Evolutionary conservation across 1,284 basidiomycete species (phyloP), one percentile per base, ranked within the genome.

Genomic region (Chalciporus piperatoides): DNA sequence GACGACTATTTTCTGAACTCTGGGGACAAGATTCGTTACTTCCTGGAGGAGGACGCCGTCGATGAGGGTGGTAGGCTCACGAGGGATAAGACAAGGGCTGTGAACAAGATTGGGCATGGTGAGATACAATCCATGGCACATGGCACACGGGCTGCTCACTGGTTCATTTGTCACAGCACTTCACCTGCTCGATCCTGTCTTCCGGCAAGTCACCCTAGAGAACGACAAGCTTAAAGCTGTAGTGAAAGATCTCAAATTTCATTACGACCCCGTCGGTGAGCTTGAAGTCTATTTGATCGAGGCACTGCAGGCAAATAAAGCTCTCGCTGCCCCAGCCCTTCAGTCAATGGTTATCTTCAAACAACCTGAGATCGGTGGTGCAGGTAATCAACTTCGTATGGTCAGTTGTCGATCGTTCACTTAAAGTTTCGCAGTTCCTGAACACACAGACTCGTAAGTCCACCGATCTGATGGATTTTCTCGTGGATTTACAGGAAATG

Each of bases 301-400:
- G 21, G 23, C 17, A 27, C 24, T 11, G 27, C 4, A 0, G 6
- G 27, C 6, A 14, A 21, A 32, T 19, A 39, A 48, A 19, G 1
- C 28, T 36, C 15, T 17, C 23, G 17, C 37, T 25, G 15, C 24
- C 7, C n/a, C 27, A 84, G 92, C 93, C 4, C 72, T 98, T 46
- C 96, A 99, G 68, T 91, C 87, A 14, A 98, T 98, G 96, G 78
- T 97, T 19, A 95, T 96, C 49, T 90, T 84, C 61, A 95, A 96
- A 67, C 91, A 94, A 63, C 83, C 88, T 2, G 75, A 84, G 48
- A 93, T 96, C 25, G 94, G 94, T 2, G 92, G 91, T 2, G 83
- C 89, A 77, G 91, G 91, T 91, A 53, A 57, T 67, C 59, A 14
- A 36, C 24, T 30, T 44, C 43, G 11, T 32, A 39, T 55, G 25